Evolutionary conservation across 192 early-diverging fungal genomes (phyloP).

Genomic region (Thoreauomyces humboldtii): DNA sequence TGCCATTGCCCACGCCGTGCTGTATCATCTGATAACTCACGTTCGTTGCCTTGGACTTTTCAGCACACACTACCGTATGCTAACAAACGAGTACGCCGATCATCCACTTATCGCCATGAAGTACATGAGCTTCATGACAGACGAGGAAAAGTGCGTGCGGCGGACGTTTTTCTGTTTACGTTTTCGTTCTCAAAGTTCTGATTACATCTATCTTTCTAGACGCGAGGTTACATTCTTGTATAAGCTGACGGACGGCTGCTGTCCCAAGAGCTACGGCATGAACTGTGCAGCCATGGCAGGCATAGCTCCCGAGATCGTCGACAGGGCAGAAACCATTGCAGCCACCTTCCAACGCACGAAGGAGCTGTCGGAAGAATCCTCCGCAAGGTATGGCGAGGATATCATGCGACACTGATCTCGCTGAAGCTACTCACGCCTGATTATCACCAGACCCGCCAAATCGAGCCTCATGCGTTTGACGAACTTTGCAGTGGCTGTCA

Average conservation of each 20-base stretch:
- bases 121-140: constrained; percentile 72
- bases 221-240: constrained; percentile 94
- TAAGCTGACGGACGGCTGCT: constrained; percentile 78
- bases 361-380: no score
- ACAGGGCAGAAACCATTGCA: constrained; percentile 21
- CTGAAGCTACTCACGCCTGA: background rate
- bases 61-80: constrained; percentile 91
- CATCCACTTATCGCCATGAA: constrained; percentile 75
- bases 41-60: constrained; percentile 90
- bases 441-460: background rate
- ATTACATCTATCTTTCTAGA: constrained; percentile 11
- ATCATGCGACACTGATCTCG: background rate
- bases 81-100: constrained; percentile 81
- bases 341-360: constrained; percentile 2
- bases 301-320: constrained; percentile 53
- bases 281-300: constrained; percentile 98
- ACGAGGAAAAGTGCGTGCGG: constrained; percentile 64
- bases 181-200: no score
- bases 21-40: constrained; percentile 78
- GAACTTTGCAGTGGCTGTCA: background rate
- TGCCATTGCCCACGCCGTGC: constrained; percentile 89
- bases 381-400: background rate
- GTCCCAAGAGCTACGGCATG: constrained; percentile 95
- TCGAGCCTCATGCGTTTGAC: background rate
- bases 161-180: background rate